A percentile compares a stretch with the other conserved stretches of the same genome.
phyloP scores from a whole-genome alignment of 805 yeast genomes.

The Nakazawaea laoshanensis region DNA sequence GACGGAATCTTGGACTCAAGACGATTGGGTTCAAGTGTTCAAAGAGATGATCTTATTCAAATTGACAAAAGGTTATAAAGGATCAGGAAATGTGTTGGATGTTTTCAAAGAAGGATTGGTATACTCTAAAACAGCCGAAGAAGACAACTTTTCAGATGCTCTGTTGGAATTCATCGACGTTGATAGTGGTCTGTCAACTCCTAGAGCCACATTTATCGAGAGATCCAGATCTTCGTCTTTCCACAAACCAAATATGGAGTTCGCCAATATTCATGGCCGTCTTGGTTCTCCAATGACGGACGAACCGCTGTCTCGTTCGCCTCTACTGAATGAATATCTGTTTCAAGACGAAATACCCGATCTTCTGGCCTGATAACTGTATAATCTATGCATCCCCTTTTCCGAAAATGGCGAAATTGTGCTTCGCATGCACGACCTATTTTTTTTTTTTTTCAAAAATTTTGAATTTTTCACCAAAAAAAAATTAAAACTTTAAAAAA shows the following conservation, averaged over 20 bases:
- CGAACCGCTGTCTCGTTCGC: constrained; percentile 4
- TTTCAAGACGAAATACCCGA: not conserved
- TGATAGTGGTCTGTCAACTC: constrained; percentile 2
- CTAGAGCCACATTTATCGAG: constrained; percentile 7
- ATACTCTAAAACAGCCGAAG: constrained; percentile 18
- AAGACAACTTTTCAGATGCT: constrained; percentile 15
- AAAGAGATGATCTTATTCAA: constrained; percentile 25
- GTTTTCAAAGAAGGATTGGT: constrained; percentile 21
- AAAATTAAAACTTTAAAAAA: not conserved
- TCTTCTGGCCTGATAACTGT: not conserved
- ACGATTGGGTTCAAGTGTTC: constrained; percentile 27
- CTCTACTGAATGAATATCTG: constrained; percentile 6
- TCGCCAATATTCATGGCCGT: constrained; percentile 38
- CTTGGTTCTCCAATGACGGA: constrained; percentile 26
- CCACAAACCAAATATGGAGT: constrained; percentile 22
- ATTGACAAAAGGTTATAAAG: constrained; percentile 25
- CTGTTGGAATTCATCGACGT: constrained; percentile 11
- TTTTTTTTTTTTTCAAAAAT: no score
- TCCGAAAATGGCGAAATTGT: no score
- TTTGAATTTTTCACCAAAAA: not conserved
- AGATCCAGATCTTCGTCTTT: constrained; percentile 7
- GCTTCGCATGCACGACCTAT: not conserved
- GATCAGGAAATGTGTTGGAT: constrained; percentile 24
- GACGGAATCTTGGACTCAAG: constrained; percentile 21
- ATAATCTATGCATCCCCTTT: not conserved